Evolutionary conservation across 768 basidiomycete genomes (phyloP).

Genomic region (Psilocybe cubensis): DNA sequence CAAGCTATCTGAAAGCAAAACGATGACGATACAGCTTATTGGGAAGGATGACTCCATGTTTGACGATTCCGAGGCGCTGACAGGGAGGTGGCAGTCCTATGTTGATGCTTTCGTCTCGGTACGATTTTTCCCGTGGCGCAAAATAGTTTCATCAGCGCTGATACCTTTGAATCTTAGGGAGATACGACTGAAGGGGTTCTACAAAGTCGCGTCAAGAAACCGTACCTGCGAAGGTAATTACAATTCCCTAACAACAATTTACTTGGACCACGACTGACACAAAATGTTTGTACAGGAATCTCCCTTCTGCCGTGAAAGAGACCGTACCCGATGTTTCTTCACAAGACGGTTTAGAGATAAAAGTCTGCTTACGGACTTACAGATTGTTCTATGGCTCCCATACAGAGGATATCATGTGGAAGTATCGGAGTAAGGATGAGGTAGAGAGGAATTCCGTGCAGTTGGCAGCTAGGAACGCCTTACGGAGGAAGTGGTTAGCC

Average conservation of each 20-base stretch:
- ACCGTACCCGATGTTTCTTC: constrained; percentile 49
- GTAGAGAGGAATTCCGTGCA: constrained; percentile 31
- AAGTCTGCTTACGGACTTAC: constrained; percentile 84
- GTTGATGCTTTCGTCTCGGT: constrained; percentile 78
- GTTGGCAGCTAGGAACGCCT: constrained; percentile 33
- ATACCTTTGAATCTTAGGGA: constrained; percentile 43
- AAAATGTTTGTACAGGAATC: constrained; percentile 38
- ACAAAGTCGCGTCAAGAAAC: constrained; percentile 46
- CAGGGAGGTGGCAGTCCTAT: constrained; percentile 80
- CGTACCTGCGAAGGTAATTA: constrained; percentile 70
- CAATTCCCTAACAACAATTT: not conserved
- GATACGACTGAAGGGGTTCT: constrained; percentile 60
- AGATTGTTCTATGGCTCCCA: constrained; percentile 77
- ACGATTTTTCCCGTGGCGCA: constrained; percentile 23
- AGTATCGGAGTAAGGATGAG: constrained; percentile 44
- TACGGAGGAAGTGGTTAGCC: constrained; percentile 43
- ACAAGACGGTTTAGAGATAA: constrained; percentile 73
- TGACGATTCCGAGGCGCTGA: constrained; percentile 77
- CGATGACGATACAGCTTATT: constrained; percentile 73
- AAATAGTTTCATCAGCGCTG: too few relatives aligned
- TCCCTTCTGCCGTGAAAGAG: constrained; percentile 37
- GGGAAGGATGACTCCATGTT: constrained; percentile 79
- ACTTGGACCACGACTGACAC: not conserved
- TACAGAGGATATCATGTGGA: constrained; percentile 68
- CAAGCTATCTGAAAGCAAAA: constrained; percentile 70